Evolutionary conservation across 192 early-diverging fungal species (phyloP).

Genomic region (Coemansia sp.): DNA sequence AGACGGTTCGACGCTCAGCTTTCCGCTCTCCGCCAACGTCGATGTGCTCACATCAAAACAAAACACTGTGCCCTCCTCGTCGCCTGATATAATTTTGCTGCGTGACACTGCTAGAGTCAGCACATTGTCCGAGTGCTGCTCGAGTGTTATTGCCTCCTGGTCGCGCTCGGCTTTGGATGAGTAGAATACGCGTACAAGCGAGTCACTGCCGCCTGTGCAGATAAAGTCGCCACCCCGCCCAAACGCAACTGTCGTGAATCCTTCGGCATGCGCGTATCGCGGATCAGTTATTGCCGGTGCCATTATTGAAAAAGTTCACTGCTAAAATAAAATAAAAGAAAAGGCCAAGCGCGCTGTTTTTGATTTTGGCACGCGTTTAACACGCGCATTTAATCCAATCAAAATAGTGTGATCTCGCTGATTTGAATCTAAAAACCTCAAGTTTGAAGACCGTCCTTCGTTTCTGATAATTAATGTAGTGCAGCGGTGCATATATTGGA

Average conservation of each 20-base stretch:
- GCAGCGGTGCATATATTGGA: not conserved
- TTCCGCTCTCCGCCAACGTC: conserved; percentile 5
- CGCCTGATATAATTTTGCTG: conserved; percentile 39
- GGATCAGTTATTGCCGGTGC: conserved; percentile 19
- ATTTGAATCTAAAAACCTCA: not conserved
- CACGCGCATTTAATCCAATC: not conserved
- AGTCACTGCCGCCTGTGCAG: conserved; percentile 51
- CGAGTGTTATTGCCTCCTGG: conserved; percentile 47
- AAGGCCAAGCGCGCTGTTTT: too few relatives aligned
- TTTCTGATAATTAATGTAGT: too few relatives aligned
- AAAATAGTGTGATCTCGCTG: not conserved
- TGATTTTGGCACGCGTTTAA: too few relatives aligned
- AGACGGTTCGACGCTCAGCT: conserved; percentile 24
- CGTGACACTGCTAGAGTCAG: conserved; percentile 31
- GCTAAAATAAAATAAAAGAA: too few relatives aligned
- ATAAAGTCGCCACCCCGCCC: conserved; percentile 26
- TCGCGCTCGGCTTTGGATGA: conserved; percentile 29
- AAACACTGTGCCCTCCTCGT: conserved; percentile 43
- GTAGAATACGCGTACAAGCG: conserved; percentile 41
- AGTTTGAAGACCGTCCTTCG: too few relatives aligned
- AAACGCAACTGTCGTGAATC: conserved; percentile 48
- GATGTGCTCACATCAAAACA: conserved; percentile 29
- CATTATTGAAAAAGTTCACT: conserved; percentile 12
- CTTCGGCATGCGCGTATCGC: conserved; percentile 48
- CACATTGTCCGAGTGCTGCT: conserved; percentile 48